phyloP scores from a whole-genome alignment of 1,284 basidiomycete genomes.

The Ustilago xerochloae region DNA sequence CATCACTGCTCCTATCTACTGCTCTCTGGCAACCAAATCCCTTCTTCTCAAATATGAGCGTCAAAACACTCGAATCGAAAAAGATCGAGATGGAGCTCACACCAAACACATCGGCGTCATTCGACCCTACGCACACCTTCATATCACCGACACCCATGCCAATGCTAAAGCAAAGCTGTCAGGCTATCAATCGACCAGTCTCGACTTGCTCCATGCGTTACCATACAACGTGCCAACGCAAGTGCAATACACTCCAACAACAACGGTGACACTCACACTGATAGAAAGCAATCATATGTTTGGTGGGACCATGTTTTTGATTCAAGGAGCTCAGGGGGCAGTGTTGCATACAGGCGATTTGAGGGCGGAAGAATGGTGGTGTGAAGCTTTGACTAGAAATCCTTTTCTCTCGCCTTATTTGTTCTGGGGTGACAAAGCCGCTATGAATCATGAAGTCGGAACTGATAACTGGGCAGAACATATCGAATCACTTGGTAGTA shows the following conservation, averaged over 20 bases:
- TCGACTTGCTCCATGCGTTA: conserved; percentile 48
- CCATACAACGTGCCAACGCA: conserved; percentile 74
- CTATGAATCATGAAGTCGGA: background rate
- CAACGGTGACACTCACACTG: conserved; percentile 77
- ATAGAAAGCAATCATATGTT: conserved; percentile 95
- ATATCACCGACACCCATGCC: conserved; percentile 38
- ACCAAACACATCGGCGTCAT: conserved; percentile 25
- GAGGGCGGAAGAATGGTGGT: conserved; percentile 82
- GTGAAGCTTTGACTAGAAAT: conserved; percentile 77
- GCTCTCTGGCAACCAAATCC: conserved; percentile 51
- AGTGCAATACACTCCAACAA: conserved; percentile 75
- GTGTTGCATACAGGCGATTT: conserved; percentile 93
- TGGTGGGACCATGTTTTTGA: conserved; percentile 90
- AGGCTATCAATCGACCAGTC: conserved; percentile 21
- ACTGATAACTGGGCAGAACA: conserved; percentile 23
- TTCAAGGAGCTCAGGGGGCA: conserved; percentile 78
- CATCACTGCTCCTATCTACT: conserved; percentile 56
- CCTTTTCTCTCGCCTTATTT: conserved; percentile 80
- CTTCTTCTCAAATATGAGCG: conserved; percentile 58
- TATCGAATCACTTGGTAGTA: conserved; percentile 28
- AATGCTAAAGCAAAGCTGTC: conserved; percentile 22
- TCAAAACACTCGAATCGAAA: conserved; percentile 41
- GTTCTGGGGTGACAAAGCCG: conserved; percentile 57
- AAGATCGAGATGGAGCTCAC: conserved; percentile 21
- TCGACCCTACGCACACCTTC: conserved; percentile 50